Evolutionary conservation across 2,329 filamentous ascomycete genomes (phyloP).

Genomic region (Zymoseptoria crescenta): DNA sequence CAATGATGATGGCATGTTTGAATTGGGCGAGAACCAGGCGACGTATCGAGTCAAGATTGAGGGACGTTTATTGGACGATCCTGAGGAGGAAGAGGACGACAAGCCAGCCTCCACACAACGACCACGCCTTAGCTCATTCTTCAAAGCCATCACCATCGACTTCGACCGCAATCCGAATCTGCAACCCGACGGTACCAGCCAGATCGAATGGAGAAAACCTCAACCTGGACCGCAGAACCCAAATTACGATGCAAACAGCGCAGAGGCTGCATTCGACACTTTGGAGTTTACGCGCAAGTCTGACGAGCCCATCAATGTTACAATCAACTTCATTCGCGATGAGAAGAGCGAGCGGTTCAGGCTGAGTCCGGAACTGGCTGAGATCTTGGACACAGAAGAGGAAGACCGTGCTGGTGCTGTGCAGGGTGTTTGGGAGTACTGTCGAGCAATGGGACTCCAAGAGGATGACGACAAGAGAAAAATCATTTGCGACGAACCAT

Average conservation of each 20-base stretch:
- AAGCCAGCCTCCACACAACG: slow-evolving; percentile 41
- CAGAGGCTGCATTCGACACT: slow-evolving; percentile 76
- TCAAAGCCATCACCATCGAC: slow-evolving; percentile 66
- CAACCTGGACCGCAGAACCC: slow-evolving; percentile 37
- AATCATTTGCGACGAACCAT: slow-evolving; percentile 78
- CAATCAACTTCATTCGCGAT: slow-evolving; percentile 75
- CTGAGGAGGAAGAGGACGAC: slow-evolving; percentile 44
- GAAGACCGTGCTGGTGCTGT: slow-evolving; percentile 82
- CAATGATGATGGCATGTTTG: slow-evolving; percentile 63
- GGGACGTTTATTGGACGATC: slow-evolving; percentile 63
- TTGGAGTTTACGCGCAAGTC: slow-evolving; percentile 85
- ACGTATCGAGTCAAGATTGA: slow-evolving; percentile 89
- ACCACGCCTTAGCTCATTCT: slow-evolving; percentile 66
- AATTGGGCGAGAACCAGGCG: slow-evolving; percentile 72
- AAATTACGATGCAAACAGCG: slow-evolving; percentile 43
- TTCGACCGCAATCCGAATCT: slow-evolving; percentile 53
- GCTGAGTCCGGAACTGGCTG: slow-evolving; percentile 69
- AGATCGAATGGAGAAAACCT: slow-evolving; percentile 84
- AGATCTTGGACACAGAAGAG: slow-evolving; percentile 77
- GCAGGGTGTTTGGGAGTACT: slow-evolving; percentile 92
- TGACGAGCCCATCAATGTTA: slow-evolving; percentile 88
- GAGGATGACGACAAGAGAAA: slow-evolving; percentile 92
- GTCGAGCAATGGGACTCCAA: slow-evolving; percentile 74
- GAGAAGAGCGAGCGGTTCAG: slow-evolving; percentile 80
- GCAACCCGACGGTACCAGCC: slow-evolving; percentile 53